These are phyloP conservation scores for Starmerella riodocensis DNA, from an alignment of 805 yeast genomes.

Conservation along the genomic window DNA sequence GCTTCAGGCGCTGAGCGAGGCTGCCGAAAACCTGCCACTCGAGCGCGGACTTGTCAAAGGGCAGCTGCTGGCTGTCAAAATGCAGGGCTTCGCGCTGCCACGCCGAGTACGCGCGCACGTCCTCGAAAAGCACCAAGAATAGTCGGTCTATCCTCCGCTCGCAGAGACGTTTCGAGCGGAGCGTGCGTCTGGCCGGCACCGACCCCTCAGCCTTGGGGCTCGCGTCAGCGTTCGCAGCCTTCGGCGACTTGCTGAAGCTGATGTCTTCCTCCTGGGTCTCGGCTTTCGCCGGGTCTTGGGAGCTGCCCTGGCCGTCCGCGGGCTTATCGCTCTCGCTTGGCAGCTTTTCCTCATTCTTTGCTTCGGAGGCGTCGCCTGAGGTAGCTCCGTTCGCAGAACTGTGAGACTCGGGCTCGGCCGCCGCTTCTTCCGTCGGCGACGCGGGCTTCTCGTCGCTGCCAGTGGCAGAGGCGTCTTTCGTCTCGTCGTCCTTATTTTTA, in stretches of 20 bases:
- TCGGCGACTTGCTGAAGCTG: not conserved
- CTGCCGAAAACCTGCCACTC: constrained; percentile 91
- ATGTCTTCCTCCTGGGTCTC: not conserved
- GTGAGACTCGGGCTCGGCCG: not conserved
- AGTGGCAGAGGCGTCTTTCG: not conserved
- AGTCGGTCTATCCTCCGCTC: constrained; percentile 71
- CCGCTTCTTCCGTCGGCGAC: too few relatives aligned
- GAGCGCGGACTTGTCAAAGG: constrained; percentile 58
- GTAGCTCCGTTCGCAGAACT: not conserved
- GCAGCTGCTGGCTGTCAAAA: constrained; percentile 74
- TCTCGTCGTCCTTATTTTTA: not conserved
- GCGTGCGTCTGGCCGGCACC: constrained; percentile 11
- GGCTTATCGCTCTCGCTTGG: too few relatives aligned
- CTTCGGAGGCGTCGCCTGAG: too few relatives aligned
- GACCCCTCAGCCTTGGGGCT: not conserved
- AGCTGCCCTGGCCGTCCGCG: too few relatives aligned
- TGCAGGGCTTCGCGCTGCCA: constrained; percentile 90
- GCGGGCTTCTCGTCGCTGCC: not conserved
- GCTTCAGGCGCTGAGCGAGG: constrained; percentile 74
- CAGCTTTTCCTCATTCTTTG: not conserved
- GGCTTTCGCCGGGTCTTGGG: not conserved
- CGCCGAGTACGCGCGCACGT: constrained; percentile 58
- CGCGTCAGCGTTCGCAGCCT: not conserved
- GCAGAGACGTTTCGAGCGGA: constrained; percentile 44
- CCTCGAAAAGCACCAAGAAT: constrained; percentile 58